These are phyloP conservation scores for Krasilnikovozyma curviuscula DNA, from an alignment of 768 basidiomycete genomes.

Conservation along the genomic window DNA sequence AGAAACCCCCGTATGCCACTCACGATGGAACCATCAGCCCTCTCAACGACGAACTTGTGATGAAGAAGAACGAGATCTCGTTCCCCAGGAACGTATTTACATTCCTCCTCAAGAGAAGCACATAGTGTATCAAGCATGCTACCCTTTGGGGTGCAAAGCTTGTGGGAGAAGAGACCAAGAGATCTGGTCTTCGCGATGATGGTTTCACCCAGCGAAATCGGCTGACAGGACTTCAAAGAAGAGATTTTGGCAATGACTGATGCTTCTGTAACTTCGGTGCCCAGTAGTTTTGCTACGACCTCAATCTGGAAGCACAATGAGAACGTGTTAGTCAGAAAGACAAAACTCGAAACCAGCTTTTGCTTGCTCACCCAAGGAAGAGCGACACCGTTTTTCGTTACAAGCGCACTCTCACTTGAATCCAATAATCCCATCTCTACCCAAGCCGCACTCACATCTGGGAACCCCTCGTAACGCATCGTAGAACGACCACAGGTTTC, in stretches of 20 bases:
- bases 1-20: too few relatives aligned
- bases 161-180: conserved; percentile 75
- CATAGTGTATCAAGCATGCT: conserved; percentile 90
- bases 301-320: conserved; percentile 30
- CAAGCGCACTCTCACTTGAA: conserved; percentile 52
- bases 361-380: conserved; percentile 43
- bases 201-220: conserved; percentile 40
- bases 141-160: conserved; percentile 39
- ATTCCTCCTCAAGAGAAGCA: conserved; percentile 67
- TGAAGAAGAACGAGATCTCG: conserved; percentile 94
- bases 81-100: conserved; percentile 78
- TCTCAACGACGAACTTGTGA: conserved; percentile 89
- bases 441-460: conserved; percentile 71
- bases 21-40: conserved; percentile 58
- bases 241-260: conserved; percentile 52
- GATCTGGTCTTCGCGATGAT: conserved; percentile 79
- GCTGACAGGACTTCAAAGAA: conserved; percentile 43
- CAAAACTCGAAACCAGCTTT: background rate
- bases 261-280: conserved; percentile 52
- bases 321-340: too few relatives aligned
- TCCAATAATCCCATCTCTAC: conserved; percentile 77
- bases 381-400: conserved; percentile 37
- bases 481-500: conserved; percentile 85
- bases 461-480: conserved; percentile 88
- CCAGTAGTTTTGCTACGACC: conserved; percentile 54